These are phyloP conservation scores for Hypomyces perniciosus DNA, from an alignment of 2,329 filamentous ascomycete genomes.

Conservation along the genomic window DNA sequence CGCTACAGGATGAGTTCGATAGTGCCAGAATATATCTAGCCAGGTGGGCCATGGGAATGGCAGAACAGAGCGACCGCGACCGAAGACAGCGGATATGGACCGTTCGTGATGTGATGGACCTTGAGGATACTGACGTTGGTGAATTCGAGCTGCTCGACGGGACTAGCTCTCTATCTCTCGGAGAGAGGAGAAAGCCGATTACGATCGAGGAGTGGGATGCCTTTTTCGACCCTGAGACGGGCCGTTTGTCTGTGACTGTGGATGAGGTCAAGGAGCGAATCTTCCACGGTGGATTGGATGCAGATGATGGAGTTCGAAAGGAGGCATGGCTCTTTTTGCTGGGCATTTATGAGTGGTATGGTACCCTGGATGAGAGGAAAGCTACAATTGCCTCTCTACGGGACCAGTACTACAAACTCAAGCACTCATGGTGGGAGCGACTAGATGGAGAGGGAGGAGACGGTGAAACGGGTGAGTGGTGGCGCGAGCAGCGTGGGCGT, in stretches of 20 bases:
- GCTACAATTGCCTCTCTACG: constrained; percentile 77
- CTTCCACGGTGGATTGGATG: constrained; percentile 86
- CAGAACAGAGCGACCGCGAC: constrained; percentile 91
- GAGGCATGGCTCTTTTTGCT: constrained; percentile 95
- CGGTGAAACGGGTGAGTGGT: constrained; percentile 84
- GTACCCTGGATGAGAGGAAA: constrained; percentile 75
- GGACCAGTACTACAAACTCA: constrained; percentile 90
- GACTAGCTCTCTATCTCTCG: constrained; percentile 63
- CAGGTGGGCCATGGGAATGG: constrained; percentile 97
- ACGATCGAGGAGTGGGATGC: constrained; percentile 82
- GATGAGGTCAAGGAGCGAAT: constrained; percentile 97
- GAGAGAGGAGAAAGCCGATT: constrained; percentile 71
- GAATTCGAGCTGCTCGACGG: constrained; percentile 94
- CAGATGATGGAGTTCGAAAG: constrained; percentile 87
- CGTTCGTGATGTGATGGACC: constrained; percentile 82
- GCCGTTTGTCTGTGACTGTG: constrained; percentile 69
- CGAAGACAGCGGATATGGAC: constrained; percentile 86
- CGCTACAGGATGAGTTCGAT: constrained; percentile 93
- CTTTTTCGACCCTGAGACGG: constrained; percentile 74
- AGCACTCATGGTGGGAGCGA: constrained; percentile 93
- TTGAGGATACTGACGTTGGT: constrained; percentile 90
- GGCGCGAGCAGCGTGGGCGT: constrained; percentile 86
- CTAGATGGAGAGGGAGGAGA: constrained; percentile 77
- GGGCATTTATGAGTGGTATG: constrained; percentile 90
- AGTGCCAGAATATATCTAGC: constrained; percentile 91